These are phyloP conservation scores for Inonotus hispidus DNA, from an alignment of 1,284 basidiomycete genomes.

Conservation along the genomic window DNA sequence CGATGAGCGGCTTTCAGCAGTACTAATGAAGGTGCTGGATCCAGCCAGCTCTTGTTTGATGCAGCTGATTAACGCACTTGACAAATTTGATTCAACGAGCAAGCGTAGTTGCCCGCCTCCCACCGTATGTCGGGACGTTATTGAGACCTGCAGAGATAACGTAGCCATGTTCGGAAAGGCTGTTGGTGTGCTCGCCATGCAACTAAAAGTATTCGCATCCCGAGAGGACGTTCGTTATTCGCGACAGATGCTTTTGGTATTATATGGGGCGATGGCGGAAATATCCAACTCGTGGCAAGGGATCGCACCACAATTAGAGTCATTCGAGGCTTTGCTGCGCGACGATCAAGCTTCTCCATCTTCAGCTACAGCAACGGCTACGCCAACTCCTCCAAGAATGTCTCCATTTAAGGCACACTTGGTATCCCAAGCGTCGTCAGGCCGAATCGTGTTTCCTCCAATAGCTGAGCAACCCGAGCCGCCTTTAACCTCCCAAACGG, in stretches of 20 bases:
- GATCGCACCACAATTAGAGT: conserved; percentile 70
- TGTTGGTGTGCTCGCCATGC: conserved; percentile 75
- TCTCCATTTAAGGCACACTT: conserved; percentile 10
- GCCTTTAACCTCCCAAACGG: conserved; percentile 2
- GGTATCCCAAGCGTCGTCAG: conserved; percentile 4
- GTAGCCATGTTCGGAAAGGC: conserved; percentile 86
- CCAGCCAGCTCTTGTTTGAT: conserved; percentile 81
- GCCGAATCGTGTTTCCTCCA: conserved; percentile 14
- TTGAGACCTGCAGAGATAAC: conserved; percentile 83
- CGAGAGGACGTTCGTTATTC: conserved; percentile 86
- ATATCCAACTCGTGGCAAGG: conserved; percentile 82
- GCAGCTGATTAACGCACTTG: conserved; percentile 83
- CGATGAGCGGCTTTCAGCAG: conserved; percentile 80
- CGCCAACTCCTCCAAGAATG: conserved; percentile 8
- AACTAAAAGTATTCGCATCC: conserved; percentile 72
- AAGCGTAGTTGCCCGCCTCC: conserved; percentile 66
- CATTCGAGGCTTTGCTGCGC: conserved; percentile 62
- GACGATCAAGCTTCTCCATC: conserved; percentile 31
- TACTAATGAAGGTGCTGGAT: conserved; percentile 80
- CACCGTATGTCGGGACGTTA: conserved; percentile 70
- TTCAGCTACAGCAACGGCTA: conserved; percentile 6
- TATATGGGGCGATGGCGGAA: conserved; percentile 90
- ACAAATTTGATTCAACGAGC: conserved; percentile 86
- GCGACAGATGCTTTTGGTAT: conserved; percentile 80
- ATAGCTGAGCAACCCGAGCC: conserved; percentile 19